These are phyloP conservation scores for Mycena pura DNA, from an alignment of 768 basidiomycete genomes.

Conservation along the genomic window DNA sequence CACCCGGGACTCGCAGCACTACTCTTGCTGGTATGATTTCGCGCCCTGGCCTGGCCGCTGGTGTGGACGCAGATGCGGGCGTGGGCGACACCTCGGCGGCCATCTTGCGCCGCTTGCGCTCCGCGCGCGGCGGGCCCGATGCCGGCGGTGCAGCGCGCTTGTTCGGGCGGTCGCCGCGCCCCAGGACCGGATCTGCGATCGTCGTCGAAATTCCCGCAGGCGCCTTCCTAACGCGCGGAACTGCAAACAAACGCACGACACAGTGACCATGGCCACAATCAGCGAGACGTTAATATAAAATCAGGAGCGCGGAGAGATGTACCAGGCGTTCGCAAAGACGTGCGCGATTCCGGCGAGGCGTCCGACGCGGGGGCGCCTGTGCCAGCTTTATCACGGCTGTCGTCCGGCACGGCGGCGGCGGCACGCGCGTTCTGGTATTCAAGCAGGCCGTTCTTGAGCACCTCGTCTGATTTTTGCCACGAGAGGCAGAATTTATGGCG, in stretches of 20 bases:
- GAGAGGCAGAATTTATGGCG: constrained; percentile 14
- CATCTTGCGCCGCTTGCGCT: constrained; percentile 15
- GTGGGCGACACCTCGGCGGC: not conserved
- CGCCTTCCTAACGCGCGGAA: constrained; percentile 13
- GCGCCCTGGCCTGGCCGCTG: not conserved
- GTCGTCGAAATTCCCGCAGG: not conserved
- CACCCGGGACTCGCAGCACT: not conserved
- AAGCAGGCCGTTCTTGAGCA: not conserved
- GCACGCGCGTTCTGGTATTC: not conserved
- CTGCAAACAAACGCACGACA: not conserved
- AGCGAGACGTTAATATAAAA: not conserved
- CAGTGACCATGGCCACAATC: too few relatives aligned
- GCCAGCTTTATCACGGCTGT: too few relatives aligned
- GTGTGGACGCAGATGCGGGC: not conserved
- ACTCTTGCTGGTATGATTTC: constrained; percentile 2
- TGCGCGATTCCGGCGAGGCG: constrained; percentile 8
- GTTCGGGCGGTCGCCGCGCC: not conserved
- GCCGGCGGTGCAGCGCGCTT: constrained; percentile 1
- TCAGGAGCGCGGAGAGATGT: not conserved
- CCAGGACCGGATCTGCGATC: not conserved
- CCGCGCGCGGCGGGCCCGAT: not conserved
- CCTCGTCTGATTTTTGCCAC: constrained; percentile 4
- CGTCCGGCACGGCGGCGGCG: too few relatives aligned
- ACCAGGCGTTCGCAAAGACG: constrained; percentile 12
- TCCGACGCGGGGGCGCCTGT: too few relatives aligned